Evolutionary conservation across 257 asterid genomes (phyloP), one percentile per base, ranked within the genome.

Genomic region (Plantago elongata): DNA sequence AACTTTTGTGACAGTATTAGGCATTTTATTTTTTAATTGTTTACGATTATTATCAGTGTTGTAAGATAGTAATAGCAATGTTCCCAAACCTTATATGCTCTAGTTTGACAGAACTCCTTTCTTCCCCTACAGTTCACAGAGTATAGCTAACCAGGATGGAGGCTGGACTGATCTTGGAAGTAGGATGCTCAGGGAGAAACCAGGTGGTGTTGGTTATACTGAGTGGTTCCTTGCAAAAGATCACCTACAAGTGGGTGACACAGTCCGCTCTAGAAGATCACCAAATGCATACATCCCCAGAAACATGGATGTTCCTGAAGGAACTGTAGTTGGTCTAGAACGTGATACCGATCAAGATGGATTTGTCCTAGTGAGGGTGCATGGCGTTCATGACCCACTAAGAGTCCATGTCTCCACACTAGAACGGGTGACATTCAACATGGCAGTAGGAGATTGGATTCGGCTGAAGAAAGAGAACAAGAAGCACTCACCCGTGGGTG

Each of bases 371-470:
- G 96, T 91, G 60, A 79, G 95, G 81, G 85, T 91, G 54, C 95
- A 76, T 13, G 95, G 95, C 17, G 69, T 84, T 52, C 95, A 86
- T 48, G 90, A 84, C 63, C 98, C 95, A 2, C 49, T 88, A 40
- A 76, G 90, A 47, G 90, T 79, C 34, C 85, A 81, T 13, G 81
- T 68, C 34, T 82, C 87, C 9, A 75, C 88, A 16, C 60, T 91
- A 38, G 96, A 88, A 66, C 82, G 98, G 43, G 90, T 88, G 64
- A 86, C 88, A 0, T 84, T 77, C 66, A 95, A 96, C 40, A 74
- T 88, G 77, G 84, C 90, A 15, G 82, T 81, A 0, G 98, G 98
- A 15, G 95, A 91, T 70, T 91, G 96, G 98, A 87, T 91, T 18
- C 79, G 89, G 10, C 65, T 88, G 65, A 84, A 75, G 79, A 68